A percentile compares a stretch with the other conserved stretches of the same genome.
These are phyloP conservation scores for Penicillium sp. DNA, from an alignment of 2,329 filamentous ascomycete genomes.

Conservation along the genomic window DNA sequence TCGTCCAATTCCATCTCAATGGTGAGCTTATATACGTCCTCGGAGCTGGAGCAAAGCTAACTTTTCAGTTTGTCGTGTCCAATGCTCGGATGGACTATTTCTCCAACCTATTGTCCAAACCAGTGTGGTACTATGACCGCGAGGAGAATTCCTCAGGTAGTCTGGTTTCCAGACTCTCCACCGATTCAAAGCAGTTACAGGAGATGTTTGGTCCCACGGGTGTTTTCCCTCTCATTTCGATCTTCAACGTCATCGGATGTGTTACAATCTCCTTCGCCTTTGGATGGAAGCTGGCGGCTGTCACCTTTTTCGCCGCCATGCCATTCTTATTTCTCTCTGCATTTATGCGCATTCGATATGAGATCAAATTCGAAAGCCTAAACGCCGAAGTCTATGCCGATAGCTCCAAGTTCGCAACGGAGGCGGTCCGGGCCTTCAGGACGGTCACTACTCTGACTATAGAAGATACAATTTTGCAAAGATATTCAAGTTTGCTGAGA, in stretches of 20 bases:
- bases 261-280: conserved; percentile 67
- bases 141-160: conserved; percentile 49
- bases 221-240: conserved; percentile 55
- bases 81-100: conserved; percentile 35
- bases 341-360: conserved; percentile 58
- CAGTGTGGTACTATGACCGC: conserved; percentile 42
- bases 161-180: conserved; percentile 46
- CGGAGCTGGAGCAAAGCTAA: conserved; percentile 8
- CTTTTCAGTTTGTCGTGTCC: conserved; percentile 28
- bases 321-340: conserved; percentile 51
- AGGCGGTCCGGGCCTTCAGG: conserved; percentile 70
- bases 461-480: conserved; percentile 61
- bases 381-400: conserved; percentile 66
- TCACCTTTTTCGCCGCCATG: conserved; percentile 59
- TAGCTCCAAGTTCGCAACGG: conserved; percentile 71
- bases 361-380: conserved; percentile 66
- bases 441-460: conserved; percentile 70
- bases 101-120: conserved; percentile 39
- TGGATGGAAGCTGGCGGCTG: conserved; percentile 73
- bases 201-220: conserved; percentile 50
- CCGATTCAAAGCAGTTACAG: conserved; percentile 50
- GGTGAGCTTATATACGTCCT: conserved; percentile 25
- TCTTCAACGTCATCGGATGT: conserved; percentile 64
- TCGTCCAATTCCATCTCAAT: conserved; percentile 46
- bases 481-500: conserved; percentile 59